These are phyloP conservation scores for Albugo laibachii DNA, from an alignment of 352 stramenopile species.

Conservation along the genomic window DNA sequence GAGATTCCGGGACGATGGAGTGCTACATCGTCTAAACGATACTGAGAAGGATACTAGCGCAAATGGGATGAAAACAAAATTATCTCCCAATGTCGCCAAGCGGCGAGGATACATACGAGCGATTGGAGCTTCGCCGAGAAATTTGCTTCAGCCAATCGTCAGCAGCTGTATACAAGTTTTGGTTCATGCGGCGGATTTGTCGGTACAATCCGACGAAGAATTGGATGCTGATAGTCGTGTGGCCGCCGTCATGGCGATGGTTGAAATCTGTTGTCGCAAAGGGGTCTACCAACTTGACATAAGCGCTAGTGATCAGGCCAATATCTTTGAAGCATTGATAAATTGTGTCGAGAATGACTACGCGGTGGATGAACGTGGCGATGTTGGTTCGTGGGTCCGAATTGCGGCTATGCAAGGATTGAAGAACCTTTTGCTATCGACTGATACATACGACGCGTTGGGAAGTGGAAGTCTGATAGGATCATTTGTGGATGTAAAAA, in stretches of 20 bases:
- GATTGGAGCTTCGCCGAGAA: slow-evolving; percentile 18
- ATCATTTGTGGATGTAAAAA: too few species aligned
- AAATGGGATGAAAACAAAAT: too few species aligned
- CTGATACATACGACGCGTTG: too few species aligned
- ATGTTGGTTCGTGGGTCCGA: slow-evolving; percentile 96
- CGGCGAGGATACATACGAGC: slow-evolving; percentile 63
- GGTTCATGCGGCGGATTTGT: slow-evolving; percentile 22
- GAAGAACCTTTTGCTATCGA: slow-evolving; percentile 39
- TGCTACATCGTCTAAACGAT: slow-evolving; percentile 16
- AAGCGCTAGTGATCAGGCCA: slow-evolving; percentile 4
- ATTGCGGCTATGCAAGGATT: slow-evolving; percentile 77
- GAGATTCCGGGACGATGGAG: slow-evolving; percentile 28
- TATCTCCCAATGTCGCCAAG: slow-evolving; percentile 63
- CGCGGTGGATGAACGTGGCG: slow-evolving; percentile 89
- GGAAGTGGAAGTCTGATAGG: too few species aligned
- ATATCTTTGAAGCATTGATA: slow-evolving; percentile 74
- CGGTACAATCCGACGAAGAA: slow-evolving; percentile 34
- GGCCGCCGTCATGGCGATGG: slow-evolving; percentile 83
- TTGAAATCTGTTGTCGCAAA: slow-evolving; percentile 56
- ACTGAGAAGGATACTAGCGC: slow-evolving; percentile 6
- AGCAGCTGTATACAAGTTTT: slow-evolving; percentile 15
- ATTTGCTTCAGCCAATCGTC: slow-evolving; percentile 15
- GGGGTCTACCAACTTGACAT: neutral
- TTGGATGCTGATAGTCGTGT: slow-evolving; percentile 89
- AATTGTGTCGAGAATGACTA: slow-evolving; percentile 86